A percentile compares a stretch with the other conserved stretches of the same genome.
These are phyloP conservation scores for Dalbergia oliveri DNA, from an alignment of 306 rosid species.

Conservation along the genomic window DNA sequence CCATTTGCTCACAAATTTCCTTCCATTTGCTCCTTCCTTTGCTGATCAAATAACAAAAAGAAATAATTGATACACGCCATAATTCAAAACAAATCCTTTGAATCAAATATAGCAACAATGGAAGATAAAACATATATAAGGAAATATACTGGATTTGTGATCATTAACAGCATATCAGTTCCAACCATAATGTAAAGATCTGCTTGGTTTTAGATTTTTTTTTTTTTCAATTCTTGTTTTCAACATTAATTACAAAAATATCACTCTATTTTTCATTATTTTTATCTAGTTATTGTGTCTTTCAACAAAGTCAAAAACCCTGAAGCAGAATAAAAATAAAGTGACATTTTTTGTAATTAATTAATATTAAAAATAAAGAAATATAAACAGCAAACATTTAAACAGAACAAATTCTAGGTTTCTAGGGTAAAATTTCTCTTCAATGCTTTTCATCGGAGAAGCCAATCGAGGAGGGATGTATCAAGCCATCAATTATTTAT, in stretches of 20 bases:
- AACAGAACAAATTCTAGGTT: not conserved
- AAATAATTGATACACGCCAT: constrained; percentile 8
- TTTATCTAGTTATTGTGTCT: not conserved
- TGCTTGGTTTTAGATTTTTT: not conserved
- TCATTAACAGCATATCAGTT: not conserved
- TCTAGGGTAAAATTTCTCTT: not conserved
- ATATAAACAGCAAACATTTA: not conserved
- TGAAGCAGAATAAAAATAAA: not conserved
- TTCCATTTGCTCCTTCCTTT: constrained; percentile 50
- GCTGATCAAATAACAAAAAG: constrained; percentile 47
- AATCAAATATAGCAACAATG: constrained; percentile 4
- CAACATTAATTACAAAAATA: not conserved
- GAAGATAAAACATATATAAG: not conserved
- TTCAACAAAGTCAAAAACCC: not conserved
- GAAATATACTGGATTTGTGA: not conserved
- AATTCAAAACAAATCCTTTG: not conserved
- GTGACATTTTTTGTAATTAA: not conserved
- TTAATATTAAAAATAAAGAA: not conserved
- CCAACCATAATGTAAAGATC: not conserved
- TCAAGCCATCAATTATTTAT: not conserved
- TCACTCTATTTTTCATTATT: not conserved
- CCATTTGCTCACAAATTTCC: constrained; percentile 89
- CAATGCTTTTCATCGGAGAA: not conserved
- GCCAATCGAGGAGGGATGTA: not conserved
- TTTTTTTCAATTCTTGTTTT: not conserved